Evolutionary conservation across 805 yeast species (phyloP), one percentile per base, ranked within the genome.

Genomic region (Metschnikowia kofuensis): DNA sequence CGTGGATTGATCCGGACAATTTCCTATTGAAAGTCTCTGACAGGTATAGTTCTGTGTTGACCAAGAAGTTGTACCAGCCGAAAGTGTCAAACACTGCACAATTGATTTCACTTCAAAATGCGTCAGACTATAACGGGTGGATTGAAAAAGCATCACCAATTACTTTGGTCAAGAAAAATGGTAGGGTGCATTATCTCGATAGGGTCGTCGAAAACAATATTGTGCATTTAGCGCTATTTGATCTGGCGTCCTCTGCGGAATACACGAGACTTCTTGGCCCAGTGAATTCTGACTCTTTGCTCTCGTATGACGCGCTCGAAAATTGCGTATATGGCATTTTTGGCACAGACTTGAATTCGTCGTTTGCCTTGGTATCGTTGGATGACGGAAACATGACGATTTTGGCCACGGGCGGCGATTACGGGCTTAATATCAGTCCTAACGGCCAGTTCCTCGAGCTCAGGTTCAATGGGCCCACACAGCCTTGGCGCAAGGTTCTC

Each of bases 401-500:
- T 2, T 16, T 44, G n/a, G 47, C 49, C 2, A 35, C 29, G 4
- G 55, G 51, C 12, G 64, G 64, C 6, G 38, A 45, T 9, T 60
- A 49, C 34, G 51, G 50, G 10, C 44, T 55, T 6, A 36, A 39
- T n/a, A 60, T 62, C 45, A 59, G 64, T 40, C 48, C 54, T 1
- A 59, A 58, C 15, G 63, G 60, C 15, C 66, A 61, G 27, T 62
- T 57, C 44, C 51, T 60, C 16, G 49, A 55, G n/a, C 48, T 62
- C 36, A 35, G 38, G 21, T 61, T 60, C 42, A 36, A 31, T 9
- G 66, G 66, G 8, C 67, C 67, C 0, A 34, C 41, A 5, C 57
- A 56, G 49, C 66, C 67, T 11, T 63, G 64, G 64, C 66, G 60
- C 37, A 57, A 55, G 34, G 46, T 63, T 31, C 38, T 61, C 13